Evolutionary conservation across 768 basidiomycete genomes (phyloP).

Genomic region (Xerocomellus dryophilus): DNA sequence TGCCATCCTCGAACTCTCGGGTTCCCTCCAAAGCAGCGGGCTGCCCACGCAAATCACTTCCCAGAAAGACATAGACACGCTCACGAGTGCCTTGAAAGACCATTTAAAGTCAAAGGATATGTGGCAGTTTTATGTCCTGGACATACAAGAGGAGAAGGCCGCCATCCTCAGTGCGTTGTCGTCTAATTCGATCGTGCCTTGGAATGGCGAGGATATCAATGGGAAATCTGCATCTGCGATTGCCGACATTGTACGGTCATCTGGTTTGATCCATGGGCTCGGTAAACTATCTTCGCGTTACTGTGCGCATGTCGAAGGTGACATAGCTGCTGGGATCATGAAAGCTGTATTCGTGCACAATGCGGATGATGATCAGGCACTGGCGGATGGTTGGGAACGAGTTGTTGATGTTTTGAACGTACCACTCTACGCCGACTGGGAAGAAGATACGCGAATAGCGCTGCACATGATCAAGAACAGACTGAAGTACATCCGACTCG

Average conservation of each 20-base stretch:
- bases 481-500: conserved; percentile 76
- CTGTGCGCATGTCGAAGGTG: conserved; percentile 59
- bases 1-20: conserved; percentile 80
- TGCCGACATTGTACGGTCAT: conserved; percentile 56
- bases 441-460: conserved; percentile 74
- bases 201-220: conserved; percentile 58
- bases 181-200: conserved; percentile 42
- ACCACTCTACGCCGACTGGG: conserved; percentile 82
- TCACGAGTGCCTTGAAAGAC: conserved; percentile 62
- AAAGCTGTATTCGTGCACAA: conserved; percentile 60
- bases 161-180: conserved; percentile 43
- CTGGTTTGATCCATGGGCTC: conserved; percentile 56
- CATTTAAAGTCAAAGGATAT: conserved; percentile 65
- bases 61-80: conserved; percentile 60
- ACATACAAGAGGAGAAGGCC: conserved; percentile 58
- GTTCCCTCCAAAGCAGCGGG: conserved; percentile 56
- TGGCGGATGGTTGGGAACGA: conserved; percentile 69
- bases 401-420: conserved; percentile 88
- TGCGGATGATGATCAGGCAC: conserved; percentile 43
- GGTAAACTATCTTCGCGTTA: conserved; percentile 63
- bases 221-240: conserved; percentile 64
- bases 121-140: conserved; percentile 95
- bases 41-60: conserved; percentile 71
- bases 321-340: conserved; percentile 70
- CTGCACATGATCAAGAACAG: conserved; percentile 73